Conservation (phyloP, 179 eudicot genomes). For the Patellifolia procumbens region DNA sequence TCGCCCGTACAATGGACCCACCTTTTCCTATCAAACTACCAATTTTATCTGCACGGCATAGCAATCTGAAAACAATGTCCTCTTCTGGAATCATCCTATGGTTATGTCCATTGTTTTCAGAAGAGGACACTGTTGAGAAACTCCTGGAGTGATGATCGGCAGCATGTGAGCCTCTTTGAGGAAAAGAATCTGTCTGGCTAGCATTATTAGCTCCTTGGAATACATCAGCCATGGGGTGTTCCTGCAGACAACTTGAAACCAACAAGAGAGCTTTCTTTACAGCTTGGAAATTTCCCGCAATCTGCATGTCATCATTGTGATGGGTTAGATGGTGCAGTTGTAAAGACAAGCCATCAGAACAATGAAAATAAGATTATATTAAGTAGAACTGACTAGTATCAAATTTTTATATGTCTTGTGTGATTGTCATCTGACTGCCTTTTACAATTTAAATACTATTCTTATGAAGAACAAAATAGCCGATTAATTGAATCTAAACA, state of each 20-base stretch:
- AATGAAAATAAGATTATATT: neutral
- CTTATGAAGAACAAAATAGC: neutral
- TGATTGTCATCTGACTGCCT: neutral
- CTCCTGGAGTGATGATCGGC: slow-evolving; percentile 39
- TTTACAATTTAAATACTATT: neutral
- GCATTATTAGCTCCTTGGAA: slow-evolving; percentile 34
- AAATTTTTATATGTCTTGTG: neutral
- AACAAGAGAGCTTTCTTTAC: slow-evolving; percentile 54
- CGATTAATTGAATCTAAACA: neutral
- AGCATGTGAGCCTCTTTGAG: slow-evolving; percentile 26
- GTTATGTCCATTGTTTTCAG: slow-evolving; percentile 40
- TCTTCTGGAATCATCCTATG: slow-evolving; percentile 52
- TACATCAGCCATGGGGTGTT: slow-evolving; percentile 42
- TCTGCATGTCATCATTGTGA: slow-evolving; percentile 37
- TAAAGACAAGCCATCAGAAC: neutral
- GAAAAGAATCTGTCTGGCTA: slow-evolving; percentile 27
- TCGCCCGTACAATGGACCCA: slow-evolving; percentile 44
- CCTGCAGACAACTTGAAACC: slow-evolving; percentile 64
- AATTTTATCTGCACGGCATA: slow-evolving; percentile 52
- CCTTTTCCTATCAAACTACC: slow-evolving; percentile 69
- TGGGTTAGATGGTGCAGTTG: neutral
- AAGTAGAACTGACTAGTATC: neutral
- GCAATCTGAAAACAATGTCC: slow-evolving; percentile 53
- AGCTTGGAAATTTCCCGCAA: slow-evolving; percentile 51
- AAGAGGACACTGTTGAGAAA: slow-evolving; percentile 29